A percentile compares a stretch with the other conserved stretches of the same genome.
phyloP scores from a whole-genome alignment of 306 rosid species.

The Herpetospermum pedunculosum region DNA sequence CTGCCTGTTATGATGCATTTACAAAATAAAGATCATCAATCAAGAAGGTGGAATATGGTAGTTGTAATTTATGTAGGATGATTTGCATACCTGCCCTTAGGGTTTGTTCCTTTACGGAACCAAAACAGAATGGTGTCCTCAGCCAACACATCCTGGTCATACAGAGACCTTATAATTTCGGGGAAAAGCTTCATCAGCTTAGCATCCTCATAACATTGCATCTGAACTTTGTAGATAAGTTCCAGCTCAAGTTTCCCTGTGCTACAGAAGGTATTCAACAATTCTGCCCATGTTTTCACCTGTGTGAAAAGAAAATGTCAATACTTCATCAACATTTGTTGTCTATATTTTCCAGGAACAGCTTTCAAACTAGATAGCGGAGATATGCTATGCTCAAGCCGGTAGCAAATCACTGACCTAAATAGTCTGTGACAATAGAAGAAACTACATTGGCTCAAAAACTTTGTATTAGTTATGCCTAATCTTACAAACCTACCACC shows the following conservation, averaged over 20 bases:
- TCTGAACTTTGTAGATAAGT: conserved; percentile 93
- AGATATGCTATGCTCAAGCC: not conserved
- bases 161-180: conserved; percentile 81
- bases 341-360: not conserved
- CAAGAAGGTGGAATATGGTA: too few relatives aligned
- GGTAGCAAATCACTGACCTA: not conserved
- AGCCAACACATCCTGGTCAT: conserved; percentile 91
- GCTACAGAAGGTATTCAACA: conserved; percentile 85
- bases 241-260: conserved; percentile 95
- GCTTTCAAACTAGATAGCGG: not conserved
- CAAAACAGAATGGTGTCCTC: conserved; percentile 94
- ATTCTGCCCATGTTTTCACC: conserved; percentile 93
- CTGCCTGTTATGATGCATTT: conserved; percentile 60
- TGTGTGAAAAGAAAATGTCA: conserved; percentile 6
- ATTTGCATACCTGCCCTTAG: conserved; percentile 78
- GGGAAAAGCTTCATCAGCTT: conserved; percentile 97
- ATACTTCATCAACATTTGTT: not conserved
- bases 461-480: not conserved
- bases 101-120: conserved; percentile 88
- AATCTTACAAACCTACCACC: too few relatives aligned
- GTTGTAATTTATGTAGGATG: too few relatives aligned
- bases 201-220: conserved; percentile 99
- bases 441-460: not conserved
- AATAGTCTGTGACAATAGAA: not conserved
- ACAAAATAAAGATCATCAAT: too few relatives aligned